phyloP scores from a whole-genome alignment of 78 protist genomes.

The Dictyostelium intermedium region DNA sequence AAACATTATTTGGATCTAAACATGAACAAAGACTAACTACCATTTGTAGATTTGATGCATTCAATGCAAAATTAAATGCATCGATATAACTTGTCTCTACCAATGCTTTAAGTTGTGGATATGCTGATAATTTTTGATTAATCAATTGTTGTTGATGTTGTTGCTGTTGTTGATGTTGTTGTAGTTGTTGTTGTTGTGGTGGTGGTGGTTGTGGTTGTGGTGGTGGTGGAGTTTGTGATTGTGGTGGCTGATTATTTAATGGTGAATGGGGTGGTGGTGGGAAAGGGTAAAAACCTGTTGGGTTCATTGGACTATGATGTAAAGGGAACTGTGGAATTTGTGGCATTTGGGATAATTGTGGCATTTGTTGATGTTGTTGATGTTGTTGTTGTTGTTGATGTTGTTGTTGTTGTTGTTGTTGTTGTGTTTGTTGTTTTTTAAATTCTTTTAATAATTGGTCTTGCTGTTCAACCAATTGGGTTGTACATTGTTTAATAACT shows the following conservation, averaged over 20 bases:
- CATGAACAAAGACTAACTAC: conserved; percentile 41
- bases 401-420: not conserved
- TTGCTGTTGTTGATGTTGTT: not conserved
- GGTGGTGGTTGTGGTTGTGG: not conserved
- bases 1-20: conserved; percentile 16
- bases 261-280: conserved; percentile 7
- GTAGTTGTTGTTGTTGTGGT: not conserved
- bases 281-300: not conserved
- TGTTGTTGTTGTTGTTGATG: not conserved
- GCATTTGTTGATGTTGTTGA: not conserved
- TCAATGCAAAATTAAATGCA: conserved; percentile 58
- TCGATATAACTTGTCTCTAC: conserved; percentile 7
- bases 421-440: not conserved
- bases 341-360: not conserved
- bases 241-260: not conserved
- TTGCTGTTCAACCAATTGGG: conserved; percentile 4
- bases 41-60: conserved; percentile 49
- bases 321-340: not conserved
- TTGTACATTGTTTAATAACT: not conserved
- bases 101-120: conserved; percentile 40
- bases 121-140: not conserved
- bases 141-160: not conserved
- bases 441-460: conserved; percentile 3
- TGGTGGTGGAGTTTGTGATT: not conserved
- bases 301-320: not conserved